phyloP scores from a whole-genome alignment of 345 rosid species.

The Raphanus sativus region DNA sequence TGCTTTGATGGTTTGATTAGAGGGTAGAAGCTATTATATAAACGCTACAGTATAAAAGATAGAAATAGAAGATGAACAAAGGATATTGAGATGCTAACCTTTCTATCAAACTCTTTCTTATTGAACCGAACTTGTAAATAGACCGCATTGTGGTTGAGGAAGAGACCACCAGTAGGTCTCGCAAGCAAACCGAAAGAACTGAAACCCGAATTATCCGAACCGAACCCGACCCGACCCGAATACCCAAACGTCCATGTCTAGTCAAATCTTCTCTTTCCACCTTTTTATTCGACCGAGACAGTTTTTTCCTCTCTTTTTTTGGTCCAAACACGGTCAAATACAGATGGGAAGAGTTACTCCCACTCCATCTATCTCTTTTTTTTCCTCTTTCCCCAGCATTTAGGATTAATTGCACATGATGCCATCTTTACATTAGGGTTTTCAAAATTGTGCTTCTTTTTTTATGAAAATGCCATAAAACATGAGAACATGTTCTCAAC shows the following conservation, averaged over 20 bases:
- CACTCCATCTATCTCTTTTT: background rate
- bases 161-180: background rate
- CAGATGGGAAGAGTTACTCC: background rate
- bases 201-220: background rate
- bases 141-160: background rate
- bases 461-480: background rate
- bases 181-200: background rate
- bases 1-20: background rate
- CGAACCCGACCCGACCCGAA: background rate
- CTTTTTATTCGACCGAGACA: background rate
- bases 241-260: background rate
- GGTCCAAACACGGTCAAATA: background rate
- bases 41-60: background rate
- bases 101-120: background rate
- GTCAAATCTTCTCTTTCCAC: background rate
- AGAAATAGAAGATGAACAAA: background rate
- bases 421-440: background rate
- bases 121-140: background rate
- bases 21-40: background rate
- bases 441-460: background rate
- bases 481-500: background rate
- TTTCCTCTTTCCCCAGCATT: background rate
- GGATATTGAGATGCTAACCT: background rate
- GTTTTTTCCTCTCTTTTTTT: background rate
- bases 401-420: background rate